Conservation (phyloP, 345 rosid genomes). For the Nephelium lappaceum region DNA sequence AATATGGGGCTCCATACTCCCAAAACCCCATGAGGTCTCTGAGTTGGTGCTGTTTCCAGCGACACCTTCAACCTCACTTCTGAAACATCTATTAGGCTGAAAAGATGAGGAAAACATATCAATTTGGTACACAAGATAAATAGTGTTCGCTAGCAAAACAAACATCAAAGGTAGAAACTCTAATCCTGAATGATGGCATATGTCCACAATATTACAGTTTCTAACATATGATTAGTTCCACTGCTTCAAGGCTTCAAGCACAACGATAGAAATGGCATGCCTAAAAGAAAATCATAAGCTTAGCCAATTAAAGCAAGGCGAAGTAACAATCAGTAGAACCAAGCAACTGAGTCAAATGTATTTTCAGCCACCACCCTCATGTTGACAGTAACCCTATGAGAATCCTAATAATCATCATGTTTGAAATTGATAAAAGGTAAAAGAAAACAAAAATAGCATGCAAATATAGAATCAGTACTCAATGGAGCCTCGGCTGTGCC, state of each 20-base stretch:
- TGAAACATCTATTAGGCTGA: slow-evolving; percentile 93
- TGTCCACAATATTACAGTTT: background rate
- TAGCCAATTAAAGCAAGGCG: background rate
- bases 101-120: slow-evolving; percentile 28
- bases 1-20: slow-evolving; percentile 97
- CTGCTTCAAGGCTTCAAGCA: background rate
- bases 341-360: background rate
- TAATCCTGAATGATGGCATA: background rate
- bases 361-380: background rate
- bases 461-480: background rate
- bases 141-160: background rate
- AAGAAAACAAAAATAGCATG: background rate
- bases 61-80: slow-evolving; percentile 88
- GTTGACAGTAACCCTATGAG: background rate
- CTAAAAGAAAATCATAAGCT: background rate
- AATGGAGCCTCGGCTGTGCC: background rate
- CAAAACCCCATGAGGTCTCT: slow-evolving; percentile 90
- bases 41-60: slow-evolving; percentile 85
- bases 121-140: slow-evolving; percentile 16
- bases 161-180: background rate
- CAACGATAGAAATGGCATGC: background rate
- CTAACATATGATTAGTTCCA: background rate
- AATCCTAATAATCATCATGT: background rate
- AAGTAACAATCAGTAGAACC: background rate
- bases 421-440: background rate